These are phyloP conservation scores for Microsporum ferrugineum DNA, from an alignment of 2,329 filamentous ascomycete species.

Conservation along the genomic window DNA sequence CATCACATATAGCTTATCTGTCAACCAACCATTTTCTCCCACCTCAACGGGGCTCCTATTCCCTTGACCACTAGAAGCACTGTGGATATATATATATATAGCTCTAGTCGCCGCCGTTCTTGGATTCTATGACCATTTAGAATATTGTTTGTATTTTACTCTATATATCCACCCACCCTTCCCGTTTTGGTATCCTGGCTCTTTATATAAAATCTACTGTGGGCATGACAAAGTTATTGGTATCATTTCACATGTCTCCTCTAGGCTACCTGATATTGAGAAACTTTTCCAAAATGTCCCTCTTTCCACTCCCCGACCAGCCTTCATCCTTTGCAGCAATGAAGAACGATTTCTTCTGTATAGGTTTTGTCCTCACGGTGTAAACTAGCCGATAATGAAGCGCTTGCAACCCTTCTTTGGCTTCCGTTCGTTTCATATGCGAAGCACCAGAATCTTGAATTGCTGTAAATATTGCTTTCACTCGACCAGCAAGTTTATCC, in stretches of 20 bases:
- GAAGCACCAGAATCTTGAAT: constrained; percentile 67
- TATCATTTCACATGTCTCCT: neutral
- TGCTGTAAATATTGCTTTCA: constrained; percentile 46
- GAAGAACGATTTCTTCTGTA: constrained; percentile 39
- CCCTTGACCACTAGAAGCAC: neutral
- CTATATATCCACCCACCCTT: neutral
- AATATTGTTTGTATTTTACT: constrained; percentile 2
- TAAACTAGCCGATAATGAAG: constrained; percentile 63
- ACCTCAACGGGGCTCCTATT: neutral
- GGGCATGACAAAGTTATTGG: neutral
- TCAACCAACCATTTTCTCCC: neutral
- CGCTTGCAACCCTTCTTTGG: constrained; percentile 63
- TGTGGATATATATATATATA: neutral
- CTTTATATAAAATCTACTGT: neutral
- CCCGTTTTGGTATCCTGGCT: neutral
- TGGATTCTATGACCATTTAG: neutral
- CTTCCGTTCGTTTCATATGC: constrained; percentile 60
- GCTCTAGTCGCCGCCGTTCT: neutral
- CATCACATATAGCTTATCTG: neutral
- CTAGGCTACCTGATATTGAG: neutral
- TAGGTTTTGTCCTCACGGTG: constrained; percentile 55
- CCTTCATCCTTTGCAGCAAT: constrained; percentile 5
- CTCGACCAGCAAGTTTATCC: constrained; percentile 51
- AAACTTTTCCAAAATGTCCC: neutral
- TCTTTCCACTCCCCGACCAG: neutral